Base-by-base conservation (phyloP, 2,329 filamentous ascomycete species). In the Ascomycota sp. region DNA sequence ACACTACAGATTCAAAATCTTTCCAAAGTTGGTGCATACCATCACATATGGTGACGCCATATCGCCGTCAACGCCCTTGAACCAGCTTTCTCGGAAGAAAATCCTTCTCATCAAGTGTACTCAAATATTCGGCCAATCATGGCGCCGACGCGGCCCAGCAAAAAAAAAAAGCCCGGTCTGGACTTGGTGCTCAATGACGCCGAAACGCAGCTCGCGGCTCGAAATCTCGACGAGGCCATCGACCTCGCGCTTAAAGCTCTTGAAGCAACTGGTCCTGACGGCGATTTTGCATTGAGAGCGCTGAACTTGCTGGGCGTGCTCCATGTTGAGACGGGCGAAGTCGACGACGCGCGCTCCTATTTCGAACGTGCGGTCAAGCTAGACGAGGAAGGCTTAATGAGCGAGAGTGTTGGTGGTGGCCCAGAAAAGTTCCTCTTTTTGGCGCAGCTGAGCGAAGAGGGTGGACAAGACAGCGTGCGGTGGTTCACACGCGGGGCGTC, bases 341-440 rank as follows among this genome's bases (percentile, higher is more conserved):
- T 79, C 35, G 76, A 86, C 35, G 58, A 68, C 11, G 86, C 86
- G 30, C 66, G 76, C 38, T 56, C 62, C 32, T 75, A 71, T 46
- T 92, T 93, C 47, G 52, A 72, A 38, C 63, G 68, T 31, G 82
- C 89, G 0, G 76, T 77, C 28, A 59, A 65, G 35, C 65, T 89
- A 27, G 89, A 98, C 50, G 65, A 73, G 21, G 70, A 84, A 37
- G 89, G 86, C 12, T 55, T 60, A 29, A 58, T 72, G 38, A 67
- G 76, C 12, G 76, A 82, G 46, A 66, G 70, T 29, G 52, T 74
- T 34, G 84, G 83, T 33, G 82, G 81, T 25, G 84, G 84, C 1
- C 72, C 83, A 0, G 86, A 95, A 49, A 95, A 93, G 57, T 95
- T 93, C 48, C 58, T 95, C 33, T 92, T 84, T 70, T 62, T 98